A percentile compares a stretch with the other conserved stretches of the same genome.
phyloP scores from a whole-genome alignment of 2,329 filamentous ascomycete genomes.

The Pezicula neosporulosa region DNA sequence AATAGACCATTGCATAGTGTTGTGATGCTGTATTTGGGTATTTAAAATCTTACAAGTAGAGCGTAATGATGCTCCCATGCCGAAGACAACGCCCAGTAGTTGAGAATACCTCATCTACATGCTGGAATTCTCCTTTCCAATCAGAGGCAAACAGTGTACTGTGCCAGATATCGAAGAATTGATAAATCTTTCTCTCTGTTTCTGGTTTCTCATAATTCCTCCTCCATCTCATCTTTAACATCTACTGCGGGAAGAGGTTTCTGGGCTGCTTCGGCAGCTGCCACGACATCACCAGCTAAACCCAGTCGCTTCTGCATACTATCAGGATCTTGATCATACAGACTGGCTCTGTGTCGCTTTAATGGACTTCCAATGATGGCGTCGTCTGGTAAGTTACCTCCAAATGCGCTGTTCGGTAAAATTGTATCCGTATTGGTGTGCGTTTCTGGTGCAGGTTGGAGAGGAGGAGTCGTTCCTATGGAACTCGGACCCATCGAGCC shows the following conservation, averaged over 20 bases:
- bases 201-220: conserved; percentile 22
- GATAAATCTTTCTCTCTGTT: not conserved
- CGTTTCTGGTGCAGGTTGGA: conserved; percentile 26
- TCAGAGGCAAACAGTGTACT: not conserved
- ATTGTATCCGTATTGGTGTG: conserved; percentile 24
- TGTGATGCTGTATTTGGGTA: conserved; percentile 6
- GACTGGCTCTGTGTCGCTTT: conserved; percentile 70
- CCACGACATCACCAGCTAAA: conserved; percentile 18
- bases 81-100: too few relatives aligned
- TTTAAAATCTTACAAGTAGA: conserved; percentile 9
- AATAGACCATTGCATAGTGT: not conserved
- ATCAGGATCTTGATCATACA: conserved; percentile 44
- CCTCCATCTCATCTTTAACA: conserved; percentile 20
- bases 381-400: conserved; percentile 41
- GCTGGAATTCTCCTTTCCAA: conserved; percentile 10
- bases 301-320: conserved; percentile 22
- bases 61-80: not conserved
- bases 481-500: conserved; percentile 41
- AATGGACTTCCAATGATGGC: conserved; percentile 63
- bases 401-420: conserved; percentile 35
- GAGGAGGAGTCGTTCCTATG: conserved; percentile 37
- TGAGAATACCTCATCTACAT: too few relatives aligned
- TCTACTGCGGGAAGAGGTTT: conserved; percentile 17
- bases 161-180: not conserved
- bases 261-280: conserved; percentile 26